Base-by-base conservation (phyloP, 441 rosid genomes). In the Theobroma grandiflorum region DNA sequence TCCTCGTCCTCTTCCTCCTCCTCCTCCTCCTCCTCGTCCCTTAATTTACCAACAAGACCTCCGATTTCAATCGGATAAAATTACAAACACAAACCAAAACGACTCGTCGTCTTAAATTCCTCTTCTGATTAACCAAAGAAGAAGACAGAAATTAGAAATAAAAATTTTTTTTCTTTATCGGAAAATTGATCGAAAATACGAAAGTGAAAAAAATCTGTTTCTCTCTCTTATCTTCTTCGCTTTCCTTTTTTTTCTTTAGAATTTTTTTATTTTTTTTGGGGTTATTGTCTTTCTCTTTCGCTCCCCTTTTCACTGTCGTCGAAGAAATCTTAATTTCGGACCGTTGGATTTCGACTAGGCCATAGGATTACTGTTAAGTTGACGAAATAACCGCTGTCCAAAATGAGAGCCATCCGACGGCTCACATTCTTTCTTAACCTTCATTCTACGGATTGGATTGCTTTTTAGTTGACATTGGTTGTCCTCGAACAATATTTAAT, bases 351-450 rank as follows among this genome's bases (percentile, higher is more conserved):
- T 70, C 8, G 38, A 31, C 6, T 59, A 78, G 35, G 65, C 68
- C 82, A 84, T 88, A 82, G 82, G 88, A 83, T 86, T 84, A 71
- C 76, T 73, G 78, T 82, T 83, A 78, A 77, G 83, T 57, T 80
- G 81, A 82, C 84, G 81, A 59, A 73, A 78, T 75, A 86, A 84
- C 87, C 85, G 88, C 74, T 90, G 90, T 89, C 86, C 85, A 14
- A 83, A 26, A 75, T 8, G 31, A 45, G 55, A 9, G 3, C 6
- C 45, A 74, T 83, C 85, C 70, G 76, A 86, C 87, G 94, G 89
- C 38, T 81, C 76, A 42, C 82, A 87, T 88, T 81, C 12, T 43
- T 81, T 80, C 59, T 9, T 3, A 40, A 11, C 9, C 2, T 57
- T 55, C 61, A 61, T 66, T 64, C 1, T 8, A 40, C 42, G 64